Conservation (phyloP, 768 basidiomycete species). For the Amanita subjunquillea region DNA sequence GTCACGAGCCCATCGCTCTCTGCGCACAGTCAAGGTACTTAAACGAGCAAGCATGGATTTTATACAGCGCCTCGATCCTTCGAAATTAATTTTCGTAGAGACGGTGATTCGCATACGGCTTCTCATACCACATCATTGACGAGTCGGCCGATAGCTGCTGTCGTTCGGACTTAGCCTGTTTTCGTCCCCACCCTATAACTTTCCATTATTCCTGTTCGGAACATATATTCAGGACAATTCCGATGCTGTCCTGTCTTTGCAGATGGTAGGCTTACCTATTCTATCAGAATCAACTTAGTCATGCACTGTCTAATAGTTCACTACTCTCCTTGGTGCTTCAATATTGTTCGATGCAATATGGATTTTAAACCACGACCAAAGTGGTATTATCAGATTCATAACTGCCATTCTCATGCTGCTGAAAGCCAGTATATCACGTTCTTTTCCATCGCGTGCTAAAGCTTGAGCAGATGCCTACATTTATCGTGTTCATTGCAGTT, state of each 20-base stretch:
- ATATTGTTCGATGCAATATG: constrained; percentile 62
- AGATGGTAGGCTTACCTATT: constrained; percentile 33
- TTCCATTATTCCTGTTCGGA: constrained; percentile 79
- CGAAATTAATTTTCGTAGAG: constrained; percentile 53
- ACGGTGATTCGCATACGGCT: constrained; percentile 29
- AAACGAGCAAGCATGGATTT: constrained; percentile 40
- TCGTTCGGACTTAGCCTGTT: constrained; percentile 52
- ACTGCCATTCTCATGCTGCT: constrained; percentile 44
- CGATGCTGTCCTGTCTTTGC: constrained; percentile 56
- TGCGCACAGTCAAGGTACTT: neutral
- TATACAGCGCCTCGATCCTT: constrained; percentile 59
- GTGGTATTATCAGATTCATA: constrained; percentile 44
- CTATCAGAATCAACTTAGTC: constrained; percentile 1
- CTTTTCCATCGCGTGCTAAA: neutral
- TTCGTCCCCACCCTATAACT: constrained; percentile 58
- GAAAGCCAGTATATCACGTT: constrained; percentile 30
- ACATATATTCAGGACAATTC: constrained; percentile 58
- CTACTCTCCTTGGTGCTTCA: constrained; percentile 51
- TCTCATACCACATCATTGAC: neutral
- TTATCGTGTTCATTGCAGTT: constrained; percentile 36
- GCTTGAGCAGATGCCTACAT: constrained; percentile 43
- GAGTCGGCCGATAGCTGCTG: constrained; percentile 32
- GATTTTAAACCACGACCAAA: constrained; percentile 47
- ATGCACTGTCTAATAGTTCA: constrained; percentile 38
- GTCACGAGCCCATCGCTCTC: neutral